Evolutionary conservation across 139 green algal species (phyloP).

Genomic region (Zygnema cylindricum): DNA sequence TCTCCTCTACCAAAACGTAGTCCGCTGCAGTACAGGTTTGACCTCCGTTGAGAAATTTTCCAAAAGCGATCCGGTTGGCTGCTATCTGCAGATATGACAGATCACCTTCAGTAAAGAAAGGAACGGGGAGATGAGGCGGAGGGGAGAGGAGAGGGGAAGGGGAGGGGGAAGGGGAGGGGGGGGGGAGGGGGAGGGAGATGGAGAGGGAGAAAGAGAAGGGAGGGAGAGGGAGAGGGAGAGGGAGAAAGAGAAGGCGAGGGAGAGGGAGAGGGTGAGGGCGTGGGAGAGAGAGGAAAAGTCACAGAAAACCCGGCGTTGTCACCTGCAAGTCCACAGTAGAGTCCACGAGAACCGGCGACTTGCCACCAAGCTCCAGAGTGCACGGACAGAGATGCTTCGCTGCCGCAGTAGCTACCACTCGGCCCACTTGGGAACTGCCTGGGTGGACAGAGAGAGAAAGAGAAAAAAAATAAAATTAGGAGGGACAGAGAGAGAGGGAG

Average conservation of each 20-base stretch:
- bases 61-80: conserved; percentile 34
- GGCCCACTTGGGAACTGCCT: conserved; percentile 32
- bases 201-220: too few relatives aligned
- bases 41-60: conserved; percentile 59
- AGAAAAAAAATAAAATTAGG: neutral
- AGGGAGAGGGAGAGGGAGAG: too few relatives aligned
- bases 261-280: too few relatives aligned
- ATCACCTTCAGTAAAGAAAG: neutral
- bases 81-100: conserved; percentile 45
- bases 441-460: neutral
- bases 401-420: conserved; percentile 25
- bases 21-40: conserved; percentile 63
- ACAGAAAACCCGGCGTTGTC: too few relatives aligned
- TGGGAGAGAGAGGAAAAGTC: too few relatives aligned
- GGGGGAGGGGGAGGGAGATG: too few relatives aligned
- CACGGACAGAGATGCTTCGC: conserved; percentile 60
- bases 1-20: conserved; percentile 60
- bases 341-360: conserved; percentile 60
- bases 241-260: too few relatives aligned
- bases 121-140: neutral
- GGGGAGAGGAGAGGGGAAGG: too few relatives aligned
- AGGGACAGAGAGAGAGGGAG: too few relatives aligned
- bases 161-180: too few relatives aligned
- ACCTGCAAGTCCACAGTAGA: conserved; percentile 45
- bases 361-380: conserved; percentile 64